Evolutionary conservation across 1,139 yeast species (phyloP).

Genomic region (Hansenula sp.): DNA sequence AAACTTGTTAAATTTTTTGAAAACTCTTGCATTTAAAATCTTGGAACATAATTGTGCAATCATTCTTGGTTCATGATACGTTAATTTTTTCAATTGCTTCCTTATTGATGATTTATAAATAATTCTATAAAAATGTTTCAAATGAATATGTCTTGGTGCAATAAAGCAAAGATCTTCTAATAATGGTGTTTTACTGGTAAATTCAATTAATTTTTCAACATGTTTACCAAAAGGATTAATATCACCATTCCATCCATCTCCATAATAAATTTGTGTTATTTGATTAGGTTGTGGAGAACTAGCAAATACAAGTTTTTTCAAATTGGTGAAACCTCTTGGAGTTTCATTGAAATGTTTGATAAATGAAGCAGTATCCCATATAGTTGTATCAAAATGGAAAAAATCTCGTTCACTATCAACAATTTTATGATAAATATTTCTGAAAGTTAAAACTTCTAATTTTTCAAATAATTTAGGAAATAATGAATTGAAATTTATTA

Average conservation of each 20-base stretch:
- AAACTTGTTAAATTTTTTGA: conserved; percentile 9
- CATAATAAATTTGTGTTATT: too few species aligned
- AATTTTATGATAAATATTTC: neutral
- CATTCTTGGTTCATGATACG: conserved; percentile 3
- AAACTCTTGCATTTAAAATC: conserved; percentile 12
- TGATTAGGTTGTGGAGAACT: neutral
- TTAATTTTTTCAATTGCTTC: neutral
- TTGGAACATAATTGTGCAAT: conserved; percentile 8
- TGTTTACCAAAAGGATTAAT: neutral
- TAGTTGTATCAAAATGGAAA: too few species aligned
- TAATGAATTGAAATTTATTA: neutral
- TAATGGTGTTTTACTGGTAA: neutral
- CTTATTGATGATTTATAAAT: neutral
- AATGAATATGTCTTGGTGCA: neutral
- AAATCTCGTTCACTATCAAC: neutral
- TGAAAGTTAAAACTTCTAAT: conserved; percentile 1
- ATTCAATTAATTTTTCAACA: neutral
- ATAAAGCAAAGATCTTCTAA: neutral
- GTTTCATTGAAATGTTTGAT: neutral
- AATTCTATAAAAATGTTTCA: conserved; percentile 1
- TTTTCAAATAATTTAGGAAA: neutral
- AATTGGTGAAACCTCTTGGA: neutral
- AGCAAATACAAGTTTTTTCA: neutral
- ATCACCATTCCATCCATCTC: neutral
- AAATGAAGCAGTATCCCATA: neutral